Base-by-base conservation (phyloP, 257 asterid genomes). In the Hygrophila difformis region DNA sequence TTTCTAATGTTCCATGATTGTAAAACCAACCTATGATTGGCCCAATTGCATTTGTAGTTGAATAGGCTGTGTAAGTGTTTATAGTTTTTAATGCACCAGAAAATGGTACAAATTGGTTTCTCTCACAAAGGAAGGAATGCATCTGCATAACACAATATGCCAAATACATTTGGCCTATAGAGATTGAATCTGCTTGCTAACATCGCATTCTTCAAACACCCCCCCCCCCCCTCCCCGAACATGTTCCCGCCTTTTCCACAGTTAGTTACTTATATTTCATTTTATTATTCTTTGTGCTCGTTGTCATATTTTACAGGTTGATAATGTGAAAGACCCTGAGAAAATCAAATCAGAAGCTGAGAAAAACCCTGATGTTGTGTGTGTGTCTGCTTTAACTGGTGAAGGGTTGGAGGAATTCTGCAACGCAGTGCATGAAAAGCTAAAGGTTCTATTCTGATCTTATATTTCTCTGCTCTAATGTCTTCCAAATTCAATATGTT, bases 331-430 rank as follows among this genome's bases (percentile, higher is more conserved):
- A 19, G 67, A 85, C 64, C 92, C 86, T 18, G 78, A 77, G 49
- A 77, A 68, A 61, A 36, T 82, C 33, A 79, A 64, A 61, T 65
- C 73, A 41, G 86, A 85, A 42, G 94, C 96, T 28, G 42, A 54
- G 77, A 46, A 39, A 41, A 73, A 67, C 43, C 67, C 60, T n/a
- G 82, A 82, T 69, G 79, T 70, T 22, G 61, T 85, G 19, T 85
- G 96, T 68, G 48, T 89, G 57, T 89, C 98, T 71, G 96, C 98
- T 75, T 68, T 82, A 52, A 79, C 89, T 29, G 96, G 98, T 49
- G 96, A 89, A 69, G 98, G 98, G 26, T 56, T 89, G 20, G 96
- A 85, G 52, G 88, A 85, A 33, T 89, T 89, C 79, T 79, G 94
- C 66, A 55, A 66, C 9, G 93, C 87, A 46, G 82, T 89, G 69